Evolutionary conservation across 2,329 filamentous ascomycete genomes (phyloP).

Genomic region (Metarhizium sp.): DNA sequence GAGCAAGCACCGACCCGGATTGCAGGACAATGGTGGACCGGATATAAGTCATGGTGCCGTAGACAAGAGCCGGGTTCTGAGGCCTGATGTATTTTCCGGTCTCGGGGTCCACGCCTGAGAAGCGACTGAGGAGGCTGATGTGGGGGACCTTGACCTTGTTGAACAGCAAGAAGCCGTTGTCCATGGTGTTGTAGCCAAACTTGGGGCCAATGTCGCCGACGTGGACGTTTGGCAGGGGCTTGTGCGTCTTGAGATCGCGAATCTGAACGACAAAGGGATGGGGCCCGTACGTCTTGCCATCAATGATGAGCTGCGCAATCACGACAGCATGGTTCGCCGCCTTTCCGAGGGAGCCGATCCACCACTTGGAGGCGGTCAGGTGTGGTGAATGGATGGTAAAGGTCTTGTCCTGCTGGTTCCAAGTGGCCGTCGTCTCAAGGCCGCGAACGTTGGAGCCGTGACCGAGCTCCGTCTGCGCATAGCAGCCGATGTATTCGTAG

Average conservation of each 20-base stretch:
- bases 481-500: slow-evolving; percentile 69
- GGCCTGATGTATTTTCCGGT: slow-evolving; percentile 61
- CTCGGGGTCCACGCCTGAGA: slow-evolving; percentile 57
- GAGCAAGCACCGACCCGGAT: slow-evolving; percentile 60
- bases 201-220: slow-evolving; percentile 77
- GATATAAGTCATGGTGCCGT: slow-evolving; percentile 69
- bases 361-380: slow-evolving; percentile 73
- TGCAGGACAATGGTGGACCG: slow-evolving; percentile 66
- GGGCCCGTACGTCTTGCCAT: slow-evolving; percentile 60
- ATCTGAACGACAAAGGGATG: slow-evolving; percentile 74
- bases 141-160: slow-evolving; percentile 67
- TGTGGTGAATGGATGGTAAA: slow-evolving; percentile 67
- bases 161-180: slow-evolving; percentile 71
- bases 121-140: slow-evolving; percentile 63
- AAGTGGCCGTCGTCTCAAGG: slow-evolving; percentile 63
- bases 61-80: slow-evolving; percentile 57
- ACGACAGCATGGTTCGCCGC: slow-evolving; percentile 71
- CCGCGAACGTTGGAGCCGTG: slow-evolving; percentile 71
- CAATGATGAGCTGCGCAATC: slow-evolving; percentile 66
- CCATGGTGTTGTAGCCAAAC: slow-evolving; percentile 73
- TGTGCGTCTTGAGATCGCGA: slow-evolving; percentile 58
- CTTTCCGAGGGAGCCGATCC: slow-evolving; percentile 70
- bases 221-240: slow-evolving; percentile 59
- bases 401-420: slow-evolving; percentile 64
- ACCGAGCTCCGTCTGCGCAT: slow-evolving; percentile 72